phyloP scores from a whole-genome alignment of 768 basidiomycete species.

The Tulasnella sp. region DNA sequence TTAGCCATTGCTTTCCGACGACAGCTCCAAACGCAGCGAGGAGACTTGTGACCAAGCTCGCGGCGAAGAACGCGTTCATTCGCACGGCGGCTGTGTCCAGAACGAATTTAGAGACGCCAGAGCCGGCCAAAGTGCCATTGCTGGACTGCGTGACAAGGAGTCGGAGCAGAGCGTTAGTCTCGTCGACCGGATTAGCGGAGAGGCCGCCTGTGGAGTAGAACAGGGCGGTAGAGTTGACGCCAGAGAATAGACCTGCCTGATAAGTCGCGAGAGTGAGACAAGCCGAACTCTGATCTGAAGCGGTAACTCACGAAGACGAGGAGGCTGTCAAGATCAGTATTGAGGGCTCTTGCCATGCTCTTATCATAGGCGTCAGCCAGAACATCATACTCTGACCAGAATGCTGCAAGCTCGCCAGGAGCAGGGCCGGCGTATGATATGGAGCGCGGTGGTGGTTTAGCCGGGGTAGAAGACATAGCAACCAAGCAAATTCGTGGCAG shows the following conservation, averaged over 20 bases:
- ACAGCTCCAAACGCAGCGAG: slow-evolving; percentile 13
- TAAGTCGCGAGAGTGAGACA: neutral
- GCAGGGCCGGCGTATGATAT: too few relatives aligned
- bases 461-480: too few relatives aligned
- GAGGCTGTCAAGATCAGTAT: neutral
- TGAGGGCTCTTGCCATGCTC: neutral
- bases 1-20: slow-evolving; percentile 12
- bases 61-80: slow-evolving; percentile 9
- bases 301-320: neutral
- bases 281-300: neutral
- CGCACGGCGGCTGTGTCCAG: neutral
- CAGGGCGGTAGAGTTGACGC: neutral
- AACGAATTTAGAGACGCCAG: neutral
- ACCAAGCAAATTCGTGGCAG: too few relatives aligned
- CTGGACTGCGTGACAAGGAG: neutral
- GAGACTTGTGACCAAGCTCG: slow-evolving; percentile 11
- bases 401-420: too few relatives aligned
- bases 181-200: neutral
- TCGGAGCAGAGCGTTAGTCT: neutral
- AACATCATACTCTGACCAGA: too few relatives aligned
- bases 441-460: too few relatives aligned
- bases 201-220: neutral
- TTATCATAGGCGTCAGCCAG: neutral
- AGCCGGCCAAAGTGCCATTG: neutral
- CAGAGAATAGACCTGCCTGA: neutral